Conservation (phyloP, 371 early-diverging fungal species). For the Coemansia sp. region DNA sequence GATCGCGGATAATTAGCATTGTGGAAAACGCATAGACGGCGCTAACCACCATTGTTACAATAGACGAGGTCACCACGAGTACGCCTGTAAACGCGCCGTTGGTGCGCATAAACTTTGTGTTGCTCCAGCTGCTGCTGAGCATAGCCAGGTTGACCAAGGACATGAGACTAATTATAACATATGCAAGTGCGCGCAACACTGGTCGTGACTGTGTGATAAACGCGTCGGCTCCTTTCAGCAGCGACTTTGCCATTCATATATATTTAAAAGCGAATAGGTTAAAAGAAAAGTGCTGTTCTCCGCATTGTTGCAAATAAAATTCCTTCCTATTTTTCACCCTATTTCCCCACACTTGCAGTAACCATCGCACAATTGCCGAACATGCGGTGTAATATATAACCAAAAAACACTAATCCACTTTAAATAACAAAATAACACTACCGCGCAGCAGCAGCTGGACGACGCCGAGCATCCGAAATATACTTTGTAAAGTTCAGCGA, state of each 20-base stretch:
- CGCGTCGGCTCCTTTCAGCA: slow-evolving; percentile 5
- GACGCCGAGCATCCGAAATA: slow-evolving; percentile 13
- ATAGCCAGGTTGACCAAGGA: slow-evolving; percentile 26
- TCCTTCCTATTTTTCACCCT: no score
- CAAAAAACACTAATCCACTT: no score
- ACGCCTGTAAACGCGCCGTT: slow-evolving; percentile 30
- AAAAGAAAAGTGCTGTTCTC: not conserved
- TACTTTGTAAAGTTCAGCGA: slow-evolving; percentile 45
- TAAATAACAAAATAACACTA: no score
- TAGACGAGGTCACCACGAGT: not conserved
- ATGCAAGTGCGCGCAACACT: slow-evolving; percentile 17
- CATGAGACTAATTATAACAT: slow-evolving; percentile 18
- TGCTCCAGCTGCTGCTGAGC: slow-evolving; percentile 26
- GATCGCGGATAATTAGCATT: slow-evolving; percentile 7
- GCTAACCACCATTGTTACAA: slow-evolving; percentile 20
- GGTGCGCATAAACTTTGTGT: slow-evolving; percentile 34
- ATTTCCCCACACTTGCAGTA: no score
- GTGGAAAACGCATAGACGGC: slow-evolving; percentile 22
- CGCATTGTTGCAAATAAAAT: no score
- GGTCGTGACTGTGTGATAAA: slow-evolving; percentile 29
- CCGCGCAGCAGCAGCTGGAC: not conserved
- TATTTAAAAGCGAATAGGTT: not conserved
- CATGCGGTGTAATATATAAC: no score
- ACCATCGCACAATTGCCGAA: no score
- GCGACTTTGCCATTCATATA: slow-evolving; percentile 5